Base-by-base conservation (phyloP, 1,284 basidiomycete species). In the Pyrrhoderma noxium region DNA sequence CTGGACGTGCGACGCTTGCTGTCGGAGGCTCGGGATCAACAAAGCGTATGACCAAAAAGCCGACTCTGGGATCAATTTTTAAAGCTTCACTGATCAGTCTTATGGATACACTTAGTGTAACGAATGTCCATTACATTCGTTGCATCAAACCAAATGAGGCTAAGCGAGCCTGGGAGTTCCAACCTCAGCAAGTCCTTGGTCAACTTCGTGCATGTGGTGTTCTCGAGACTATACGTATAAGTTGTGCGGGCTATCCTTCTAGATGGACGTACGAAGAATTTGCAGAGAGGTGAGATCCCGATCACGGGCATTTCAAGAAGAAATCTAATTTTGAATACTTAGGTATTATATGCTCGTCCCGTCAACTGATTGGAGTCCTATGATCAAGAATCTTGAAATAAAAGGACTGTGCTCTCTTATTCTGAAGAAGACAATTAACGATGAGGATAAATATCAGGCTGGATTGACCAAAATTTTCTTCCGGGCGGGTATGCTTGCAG, bases 101-200 rank as follows among this genome's bases (percentile, higher is more conserved):
- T 43, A 99, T 99, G 95, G 91, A 95, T 46, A 99, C 96, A 0
- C 87, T 99, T 60, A 89, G 92, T 62, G 86, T 91, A 56, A 99
- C 96, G 19, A 98, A 99, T 62, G 96, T 97, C 1, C 96, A 99
- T 67, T 99, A 99, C 65, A 99, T 99, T 62, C 85, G 96, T 49
- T 99, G 96, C 69, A 99, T 99, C 76, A 99, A 99, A 68, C 96
- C 96, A 1, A 99, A 99, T 66, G 96, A 99, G 64, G 78, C 81
- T 57, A 99, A 99, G 71, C 82, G 78, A 54, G 93, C 96, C 18
- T 99, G 96, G 96, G 90, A 93, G 64, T 94, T 98, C 61, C 85
- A 91, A 51, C 91, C 95, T 22, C 92, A 95, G 60, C 94, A 98
- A 66, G 95, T 99, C 14, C 71, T 99, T 37, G 86, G 92, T 31